Evolutionary conservation across 305 asterid genomes (phyloP), one percentile per base, ranked within the genome.

Genomic region (Rubia peregrina): DNA sequence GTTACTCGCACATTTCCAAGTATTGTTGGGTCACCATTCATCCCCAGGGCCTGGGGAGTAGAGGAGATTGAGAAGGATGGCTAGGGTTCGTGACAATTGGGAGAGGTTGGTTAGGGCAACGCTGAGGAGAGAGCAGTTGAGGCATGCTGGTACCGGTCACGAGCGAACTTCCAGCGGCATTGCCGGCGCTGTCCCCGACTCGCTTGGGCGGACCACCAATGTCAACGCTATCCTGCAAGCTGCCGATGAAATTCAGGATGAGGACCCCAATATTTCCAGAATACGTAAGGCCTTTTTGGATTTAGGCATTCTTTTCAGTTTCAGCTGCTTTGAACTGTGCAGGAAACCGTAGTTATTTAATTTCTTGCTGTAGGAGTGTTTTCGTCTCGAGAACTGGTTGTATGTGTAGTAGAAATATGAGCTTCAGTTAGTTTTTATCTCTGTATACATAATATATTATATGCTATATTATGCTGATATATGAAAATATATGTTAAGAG

Each of bases 161-260:
- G 92, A 77, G 71, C 82, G 97, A 78, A 80, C 86, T 44, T 73
- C 92, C 40, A 83, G 93, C 65, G 97, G 98, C 73, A 87, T 93
- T 7, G 97, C 97, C 41, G 96, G 97, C 38, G 78, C 95, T 7
- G 98, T 93, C 9, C 98, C 98, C 0, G 97, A 89, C 75, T 93
- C 98, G 72, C 94, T 93, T 44, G 91, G 83, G 63, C 85, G 96
- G 64, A 78, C 92, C 72, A 90, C 96, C 14, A 87, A 93, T 63
- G 79, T 93, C 66, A 85, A 93, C 62, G 81, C 91, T 16, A 93
- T 93, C 77, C 80, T 93, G 74, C 90, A 84, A 76, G 97, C 96
- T 46, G 98, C 98, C n/a, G 97, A 93, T 76, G 97, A 88, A 83
- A 85, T 93, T 81, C 97, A 93, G 71, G 80, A 88, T 2, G 92